These are phyloP conservation scores for Ciborinia camelliae DNA, from an alignment of 2,329 filamentous ascomycete species.

Conservation along the genomic window DNA sequence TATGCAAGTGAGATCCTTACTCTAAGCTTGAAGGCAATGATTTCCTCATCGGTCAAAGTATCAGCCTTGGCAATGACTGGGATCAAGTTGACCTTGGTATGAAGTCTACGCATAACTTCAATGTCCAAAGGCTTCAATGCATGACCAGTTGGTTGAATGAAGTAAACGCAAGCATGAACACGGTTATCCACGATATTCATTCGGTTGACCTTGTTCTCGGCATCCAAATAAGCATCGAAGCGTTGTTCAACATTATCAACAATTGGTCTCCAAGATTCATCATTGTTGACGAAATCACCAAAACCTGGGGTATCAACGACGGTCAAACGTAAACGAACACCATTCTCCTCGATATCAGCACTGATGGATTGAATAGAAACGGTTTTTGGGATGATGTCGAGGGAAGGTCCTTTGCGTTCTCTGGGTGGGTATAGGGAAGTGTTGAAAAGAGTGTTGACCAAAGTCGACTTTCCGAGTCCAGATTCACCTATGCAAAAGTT, in stretches of 20 bases:
- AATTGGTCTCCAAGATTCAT: constrained; percentile 98
- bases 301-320: constrained; percentile 98
- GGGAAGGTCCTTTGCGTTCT: constrained; percentile 95
- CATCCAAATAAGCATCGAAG: constrained; percentile 96
- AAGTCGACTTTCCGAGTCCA: constrained; percentile 95
- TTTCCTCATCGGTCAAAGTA: constrained; percentile 96
- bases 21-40: constrained; percentile 89
- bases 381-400: constrained; percentile 98
- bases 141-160: constrained; percentile 98
- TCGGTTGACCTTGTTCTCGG: constrained; percentile 99
- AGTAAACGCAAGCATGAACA: constrained; percentile 98
- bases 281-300: constrained; percentile 99
- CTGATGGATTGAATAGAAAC: constrained; percentile 94
- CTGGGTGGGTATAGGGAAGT: constrained; percentile 97
- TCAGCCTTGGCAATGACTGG: constrained; percentile 99
- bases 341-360: constrained; percentile 96
- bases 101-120: constrained; percentile 97
- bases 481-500: constrained; percentile 73
- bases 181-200: constrained; percentile 99
- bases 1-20: constrained; percentile 55
- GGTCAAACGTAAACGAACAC: constrained; percentile 90
- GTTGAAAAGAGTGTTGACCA: constrained; percentile 99
- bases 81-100: constrained; percentile 99
- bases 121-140: constrained; percentile 98
- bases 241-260: constrained; percentile 99